Conservation (phyloP, 768 basidiomycete species). For the Lactifluus hygrophoroides region DNA sequence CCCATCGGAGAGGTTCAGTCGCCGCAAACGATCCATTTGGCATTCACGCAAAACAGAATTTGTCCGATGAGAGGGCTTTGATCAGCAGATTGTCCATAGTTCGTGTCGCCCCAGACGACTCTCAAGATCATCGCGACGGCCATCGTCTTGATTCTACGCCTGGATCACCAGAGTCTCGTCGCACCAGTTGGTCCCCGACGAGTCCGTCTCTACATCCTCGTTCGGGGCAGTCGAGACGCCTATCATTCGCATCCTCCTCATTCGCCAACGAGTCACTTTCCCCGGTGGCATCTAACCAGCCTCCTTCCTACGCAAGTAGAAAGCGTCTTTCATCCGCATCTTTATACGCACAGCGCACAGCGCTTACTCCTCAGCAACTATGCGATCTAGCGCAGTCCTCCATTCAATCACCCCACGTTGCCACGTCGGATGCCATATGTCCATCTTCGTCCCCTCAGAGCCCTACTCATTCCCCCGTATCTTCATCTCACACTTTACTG, state of each 20-base stretch:
- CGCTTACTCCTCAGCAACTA: conserved; percentile 17
- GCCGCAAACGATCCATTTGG: conserved; percentile 19
- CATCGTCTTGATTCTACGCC: not conserved
- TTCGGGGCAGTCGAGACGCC: conserved; percentile 6
- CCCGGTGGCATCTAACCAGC: not conserved
- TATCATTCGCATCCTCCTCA: conserved; percentile 20
- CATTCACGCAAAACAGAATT: conserved; percentile 5
- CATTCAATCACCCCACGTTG: not conserved
- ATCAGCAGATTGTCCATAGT: conserved; percentile 18
- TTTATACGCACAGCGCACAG: conserved; percentile 9
- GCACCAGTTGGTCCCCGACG: conserved; percentile 1
- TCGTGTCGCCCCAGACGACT: conserved; percentile 12
- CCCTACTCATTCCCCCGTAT: not conserved
- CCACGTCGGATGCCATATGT: not conserved
- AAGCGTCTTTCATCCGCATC: conserved; percentile 12
- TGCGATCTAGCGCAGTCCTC: conserved; percentile 18
- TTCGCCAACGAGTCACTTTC: conserved; percentile 7
- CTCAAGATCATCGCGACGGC: not conserved
- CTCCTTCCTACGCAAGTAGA: conserved; percentile 7
- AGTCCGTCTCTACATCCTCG: not conserved
- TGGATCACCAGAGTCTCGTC: not conserved
- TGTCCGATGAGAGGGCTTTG: conserved; percentile 14
- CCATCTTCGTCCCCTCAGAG: not conserved
- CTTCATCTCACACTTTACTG: not conserved
- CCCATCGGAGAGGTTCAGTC: conserved; percentile 12